Evolutionary conservation across 192 early-diverging fungal species (phyloP).

Genomic region (Coemansia umbellata): DNA sequence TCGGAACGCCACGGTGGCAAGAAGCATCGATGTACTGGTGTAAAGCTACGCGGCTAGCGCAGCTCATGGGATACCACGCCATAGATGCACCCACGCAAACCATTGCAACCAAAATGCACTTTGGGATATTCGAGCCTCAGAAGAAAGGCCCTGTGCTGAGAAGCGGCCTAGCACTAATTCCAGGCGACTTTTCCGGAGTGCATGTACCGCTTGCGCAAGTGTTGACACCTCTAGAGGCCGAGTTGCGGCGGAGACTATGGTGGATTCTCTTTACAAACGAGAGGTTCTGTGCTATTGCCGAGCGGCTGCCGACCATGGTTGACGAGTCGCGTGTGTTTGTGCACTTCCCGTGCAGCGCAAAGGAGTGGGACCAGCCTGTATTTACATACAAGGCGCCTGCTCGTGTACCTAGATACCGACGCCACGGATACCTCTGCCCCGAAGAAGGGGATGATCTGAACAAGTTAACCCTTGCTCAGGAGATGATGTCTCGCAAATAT

Average conservation of each 20-base stretch:
- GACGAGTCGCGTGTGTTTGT: conserved; percentile 48
- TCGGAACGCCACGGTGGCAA: conserved; percentile 43
- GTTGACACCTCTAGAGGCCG: conserved; percentile 42
- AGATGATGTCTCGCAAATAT: conserved; percentile 31
- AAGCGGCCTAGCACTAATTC: conserved; percentile 29
- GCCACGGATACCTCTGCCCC: conserved; percentile 25
- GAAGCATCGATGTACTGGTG: conserved; percentile 53
- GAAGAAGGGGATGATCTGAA: conserved; percentile 15
- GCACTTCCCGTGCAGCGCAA: conserved; percentile 36
- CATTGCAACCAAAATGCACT: conserved; percentile 44
- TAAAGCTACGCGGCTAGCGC: conserved; percentile 45
- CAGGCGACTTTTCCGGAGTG: conserved; percentile 35
- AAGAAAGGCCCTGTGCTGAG: conserved; percentile 6
- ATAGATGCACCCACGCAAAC: conserved; percentile 44
- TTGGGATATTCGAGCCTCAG: conserved; percentile 43
- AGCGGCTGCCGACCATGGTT: conserved; percentile 48
- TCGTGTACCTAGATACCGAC: conserved; percentile 34
- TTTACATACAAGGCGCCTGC: conserved; percentile 35
- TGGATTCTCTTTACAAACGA: conserved; percentile 49
- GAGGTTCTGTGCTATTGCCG: conserved; percentile 46
- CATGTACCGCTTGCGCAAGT: conserved; percentile 33
- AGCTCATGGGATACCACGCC: conserved; percentile 41
- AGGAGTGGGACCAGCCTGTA: conserved; percentile 46
- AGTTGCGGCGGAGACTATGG: conserved; percentile 47
- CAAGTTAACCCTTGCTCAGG: conserved; percentile 18